A percentile compares a stretch with the other conserved stretches of the same genome.
Evolutionary conservation across 2,329 filamentous ascomycete species (phyloP).

Genomic region (Pyrenophora graminea): DNA sequence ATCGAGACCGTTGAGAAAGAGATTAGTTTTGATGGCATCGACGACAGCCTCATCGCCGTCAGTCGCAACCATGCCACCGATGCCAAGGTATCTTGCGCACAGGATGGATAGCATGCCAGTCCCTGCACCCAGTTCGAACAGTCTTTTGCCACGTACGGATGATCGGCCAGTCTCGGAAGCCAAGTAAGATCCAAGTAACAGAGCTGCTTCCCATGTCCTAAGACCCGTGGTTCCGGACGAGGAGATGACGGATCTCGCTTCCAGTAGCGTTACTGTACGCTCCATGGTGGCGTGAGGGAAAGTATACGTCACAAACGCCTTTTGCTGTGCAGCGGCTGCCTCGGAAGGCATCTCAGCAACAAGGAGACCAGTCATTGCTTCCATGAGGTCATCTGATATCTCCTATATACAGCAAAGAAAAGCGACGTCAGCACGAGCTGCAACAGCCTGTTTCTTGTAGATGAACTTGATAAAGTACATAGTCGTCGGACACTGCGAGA

Average conservation of each 20-base stretch:
- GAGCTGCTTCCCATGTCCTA: conserved; percentile 79
- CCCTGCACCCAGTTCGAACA: conserved; percentile 76
- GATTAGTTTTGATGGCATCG: conserved; percentile 67
- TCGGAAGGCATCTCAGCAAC: conserved; percentile 67
- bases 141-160: conserved; percentile 58
- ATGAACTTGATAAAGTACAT: not conserved
- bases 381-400: conserved; percentile 80
- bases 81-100: conserved; percentile 68
- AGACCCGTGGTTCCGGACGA: conserved; percentile 74
- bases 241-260: conserved; percentile 70
- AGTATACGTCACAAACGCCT: conserved; percentile 74
- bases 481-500: not conserved
- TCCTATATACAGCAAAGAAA: conserved; percentile 60
- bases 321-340: conserved; percentile 68
- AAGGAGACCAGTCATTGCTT: conserved; percentile 67
- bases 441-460: not conserved
- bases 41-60: conserved; percentile 77
- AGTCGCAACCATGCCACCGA: conserved; percentile 66
- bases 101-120: conserved; percentile 77
- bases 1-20: conserved; percentile 69
- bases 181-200: conserved; percentile 73
- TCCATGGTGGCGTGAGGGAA: conserved; percentile 37
- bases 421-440: conserved; percentile 28
- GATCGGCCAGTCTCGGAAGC: conserved; percentile 50
- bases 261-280: conserved; percentile 64